Evolutionary conservation across 768 basidiomycete genomes (phyloP).

Genomic region (Mycena belliarum): DNA sequence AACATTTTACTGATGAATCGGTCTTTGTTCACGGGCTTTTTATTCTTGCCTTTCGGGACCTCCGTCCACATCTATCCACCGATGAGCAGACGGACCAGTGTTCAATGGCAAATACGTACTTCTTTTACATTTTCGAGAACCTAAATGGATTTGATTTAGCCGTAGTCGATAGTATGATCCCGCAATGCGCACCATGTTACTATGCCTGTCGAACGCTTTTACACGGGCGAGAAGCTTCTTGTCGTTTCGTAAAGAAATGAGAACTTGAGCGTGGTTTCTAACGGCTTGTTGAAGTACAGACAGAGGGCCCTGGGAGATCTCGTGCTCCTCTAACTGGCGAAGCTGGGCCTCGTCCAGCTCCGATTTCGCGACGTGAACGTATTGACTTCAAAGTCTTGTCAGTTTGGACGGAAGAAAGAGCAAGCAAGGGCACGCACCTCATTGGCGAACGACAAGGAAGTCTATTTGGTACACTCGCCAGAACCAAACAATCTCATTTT

Average conservation of each 20-base stretch:
- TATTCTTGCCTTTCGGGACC: slow-evolving; percentile 95
- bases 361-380: slow-evolving; percentile 93
- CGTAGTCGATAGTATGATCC: neutral
- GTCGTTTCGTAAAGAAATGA: slow-evolving; percentile 97
- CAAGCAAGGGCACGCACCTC: slow-evolving; percentile 10
- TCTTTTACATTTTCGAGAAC: slow-evolving; percentile 98
- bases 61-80: slow-evolving; percentile 95
- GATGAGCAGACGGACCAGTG: neutral
- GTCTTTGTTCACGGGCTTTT: slow-evolving; percentile 99
- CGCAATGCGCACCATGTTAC: slow-evolving; percentile 81
- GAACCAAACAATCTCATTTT: slow-evolving; percentile 3
- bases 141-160: slow-evolving; percentile 39
- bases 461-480: neutral
- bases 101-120: slow-evolving; percentile 42
- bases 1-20: slow-evolving; percentile 99
- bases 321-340: slow-evolving; percentile 94
- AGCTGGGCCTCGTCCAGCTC: slow-evolving; percentile 97
- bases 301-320: slow-evolving; percentile 96
- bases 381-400: slow-evolving; percentile 67
- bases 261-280: slow-evolving; percentile 94
- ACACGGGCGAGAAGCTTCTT: slow-evolving; percentile 95
- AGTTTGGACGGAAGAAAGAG: slow-evolving; percentile 1
- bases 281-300: slow-evolving; percentile 97
- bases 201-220: slow-evolving; percentile 98
- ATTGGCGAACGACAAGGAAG: slow-evolving; percentile 2